A percentile compares a stretch with the other conserved stretches of the same genome.
phyloP scores from a whole-genome alignment of 805 yeast genomes.

The Wickerhamomyces rabaulensis region DNA sequence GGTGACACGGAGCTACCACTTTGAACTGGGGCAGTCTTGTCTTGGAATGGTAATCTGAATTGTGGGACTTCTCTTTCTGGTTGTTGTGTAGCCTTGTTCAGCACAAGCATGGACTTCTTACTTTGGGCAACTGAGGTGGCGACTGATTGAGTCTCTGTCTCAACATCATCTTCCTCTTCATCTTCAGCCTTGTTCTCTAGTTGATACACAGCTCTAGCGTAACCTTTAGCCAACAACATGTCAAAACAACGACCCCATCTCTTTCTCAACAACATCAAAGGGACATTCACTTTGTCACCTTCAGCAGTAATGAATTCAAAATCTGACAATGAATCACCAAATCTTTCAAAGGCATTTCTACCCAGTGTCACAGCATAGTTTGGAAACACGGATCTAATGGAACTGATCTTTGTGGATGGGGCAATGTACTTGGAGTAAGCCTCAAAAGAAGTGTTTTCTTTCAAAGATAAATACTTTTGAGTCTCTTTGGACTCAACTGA shows the following conservation, averaged over 20 bases:
- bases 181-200: slow-evolving; percentile 20
- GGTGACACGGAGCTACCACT: slow-evolving; percentile 8
- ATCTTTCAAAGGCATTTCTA: slow-evolving; percentile 65
- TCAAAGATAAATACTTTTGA: slow-evolving; percentile 5
- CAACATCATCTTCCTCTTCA: not conserved
- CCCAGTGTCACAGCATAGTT: slow-evolving; percentile 76
- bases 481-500: slow-evolving; percentile 16
- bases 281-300: slow-evolving; percentile 63
- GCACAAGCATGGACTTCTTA: slow-evolving; percentile 22
- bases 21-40: slow-evolving; percentile 18
- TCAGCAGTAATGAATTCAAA: slow-evolving; percentile 67
- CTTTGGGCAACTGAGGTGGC: slow-evolving; percentile 16
- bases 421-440: slow-evolving; percentile 74
- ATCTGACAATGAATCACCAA: slow-evolving; percentile 59
- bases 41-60: slow-evolving; percentile 71
- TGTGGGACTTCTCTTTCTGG: slow-evolving; percentile 38
- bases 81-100: slow-evolving; percentile 12
- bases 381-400: slow-evolving; percentile 66
- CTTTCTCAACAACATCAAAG: slow-evolving; percentile 54
- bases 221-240: slow-evolving; percentile 54
- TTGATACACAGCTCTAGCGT: slow-evolving; percentile 45
- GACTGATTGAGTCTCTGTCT: slow-evolving; percentile 5
- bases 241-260: slow-evolving; percentile 78
- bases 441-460: slow-evolving; percentile 37
- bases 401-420: slow-evolving; percentile 61